Conservation (phyloP, 2,329 filamentous ascomycete genomes). For the Arthrobotrys megalospora region DNA sequence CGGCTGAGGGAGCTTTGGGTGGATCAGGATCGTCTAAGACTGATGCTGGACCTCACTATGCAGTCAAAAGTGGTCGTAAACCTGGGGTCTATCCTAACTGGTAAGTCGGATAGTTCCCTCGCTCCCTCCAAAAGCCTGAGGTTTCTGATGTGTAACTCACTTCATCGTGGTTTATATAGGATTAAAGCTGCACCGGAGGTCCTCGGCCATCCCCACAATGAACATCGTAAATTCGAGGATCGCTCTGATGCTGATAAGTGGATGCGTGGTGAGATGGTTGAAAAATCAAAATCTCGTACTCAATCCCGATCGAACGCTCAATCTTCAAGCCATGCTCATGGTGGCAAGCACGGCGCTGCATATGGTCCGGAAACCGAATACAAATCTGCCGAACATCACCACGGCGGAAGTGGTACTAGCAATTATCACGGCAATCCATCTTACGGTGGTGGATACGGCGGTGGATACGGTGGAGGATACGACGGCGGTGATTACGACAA, state of each 20-base stretch:
- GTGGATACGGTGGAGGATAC: neutral
- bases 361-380: too few relatives aligned
- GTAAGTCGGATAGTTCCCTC: neutral
- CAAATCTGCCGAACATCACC: too few relatives aligned
- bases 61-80: slow-evolving; percentile 29
- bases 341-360: neutral
- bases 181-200: slow-evolving; percentile 25
- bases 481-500: neutral
- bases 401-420: too few relatives aligned
- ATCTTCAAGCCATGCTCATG: neutral
- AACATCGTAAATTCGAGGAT: slow-evolving; percentile 26
- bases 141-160: neutral
- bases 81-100: slow-evolving; percentile 22
- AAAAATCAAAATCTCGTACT: neutral
- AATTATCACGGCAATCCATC: too few relatives aligned
- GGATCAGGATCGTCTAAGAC: neutral
- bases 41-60: slow-evolving; percentile 13
- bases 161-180: neutral
- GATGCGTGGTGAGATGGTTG: neutral
- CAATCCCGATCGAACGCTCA: neutral
- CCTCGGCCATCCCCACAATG: slow-evolving; percentile 32
- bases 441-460: too few relatives aligned
- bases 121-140: neutral
- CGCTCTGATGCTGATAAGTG: slow-evolving; percentile 5
- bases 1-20: slow-evolving; percentile 21